phyloP scores from a whole-genome alignment of 352 stramenopile genomes.

The Phytophthora ohioensis region DNA sequence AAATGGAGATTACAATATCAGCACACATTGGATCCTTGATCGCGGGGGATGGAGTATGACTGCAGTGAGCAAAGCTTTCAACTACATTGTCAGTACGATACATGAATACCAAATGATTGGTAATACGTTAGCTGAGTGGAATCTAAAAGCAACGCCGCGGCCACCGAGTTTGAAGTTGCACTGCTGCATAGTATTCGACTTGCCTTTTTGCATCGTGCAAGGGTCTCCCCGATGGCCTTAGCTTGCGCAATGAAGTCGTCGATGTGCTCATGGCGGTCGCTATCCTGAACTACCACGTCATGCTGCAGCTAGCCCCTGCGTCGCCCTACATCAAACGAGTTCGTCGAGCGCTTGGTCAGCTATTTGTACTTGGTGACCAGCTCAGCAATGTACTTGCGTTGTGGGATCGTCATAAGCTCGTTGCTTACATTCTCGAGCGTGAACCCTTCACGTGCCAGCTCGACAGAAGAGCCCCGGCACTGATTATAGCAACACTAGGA shows the following conservation, averaged over 20 bases:
- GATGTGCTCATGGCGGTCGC: constrained; percentile 2
- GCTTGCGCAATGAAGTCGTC: constrained; percentile 1
- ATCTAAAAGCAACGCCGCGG: neutral
- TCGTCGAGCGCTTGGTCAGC: neutral
- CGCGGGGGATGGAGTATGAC: constrained; percentile 8
- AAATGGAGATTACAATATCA: constrained; percentile 18
- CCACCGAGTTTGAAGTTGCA: constrained; percentile 4
- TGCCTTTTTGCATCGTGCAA: neutral
- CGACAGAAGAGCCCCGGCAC: too few species aligned
- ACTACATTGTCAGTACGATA: constrained; percentile 24
- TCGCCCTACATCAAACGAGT: constrained; percentile 16
- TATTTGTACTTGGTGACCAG: too few species aligned
- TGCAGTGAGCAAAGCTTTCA: constrained; percentile 21
- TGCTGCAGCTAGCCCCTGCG: neutral
- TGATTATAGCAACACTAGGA: too few species aligned
- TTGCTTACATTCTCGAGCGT: too few species aligned
- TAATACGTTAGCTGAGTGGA: constrained; percentile 8
- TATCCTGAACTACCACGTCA: constrained; percentile 6
- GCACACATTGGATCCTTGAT: constrained; percentile 16
- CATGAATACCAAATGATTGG: constrained; percentile 13
- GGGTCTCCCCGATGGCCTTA: neutral
- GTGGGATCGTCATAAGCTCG: too few species aligned
- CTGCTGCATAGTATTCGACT: neutral
- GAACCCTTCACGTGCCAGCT: too few species aligned
- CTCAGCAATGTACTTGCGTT: too few species aligned